Percentiles rank a stretch among this genome's conserved stretches.
Evolutionary conservation across 2,329 filamentous ascomycete genomes (phyloP).

Genomic region (Trichoderma sp.): DNA sequence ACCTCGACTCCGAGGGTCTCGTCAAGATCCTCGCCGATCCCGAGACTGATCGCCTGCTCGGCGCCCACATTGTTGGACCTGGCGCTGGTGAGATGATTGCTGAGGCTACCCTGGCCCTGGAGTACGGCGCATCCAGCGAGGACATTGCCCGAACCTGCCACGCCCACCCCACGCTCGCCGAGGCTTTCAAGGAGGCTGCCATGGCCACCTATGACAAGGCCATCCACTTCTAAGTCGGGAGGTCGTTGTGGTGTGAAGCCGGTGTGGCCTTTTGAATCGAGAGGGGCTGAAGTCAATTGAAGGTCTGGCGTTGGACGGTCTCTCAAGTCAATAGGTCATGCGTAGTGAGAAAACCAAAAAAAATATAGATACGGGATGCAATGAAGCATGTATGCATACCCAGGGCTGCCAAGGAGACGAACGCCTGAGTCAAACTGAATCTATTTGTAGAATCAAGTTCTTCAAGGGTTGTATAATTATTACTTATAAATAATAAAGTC

Average conservation of each 20-base stretch:
- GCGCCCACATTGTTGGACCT: constrained; percentile 93
- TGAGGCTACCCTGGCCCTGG: constrained; percentile 88
- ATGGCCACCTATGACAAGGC: constrained; percentile 96
- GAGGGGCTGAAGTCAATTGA: not conserved
- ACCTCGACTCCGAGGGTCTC: constrained; percentile 90
- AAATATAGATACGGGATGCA: constrained; percentile 9
- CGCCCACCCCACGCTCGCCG: constrained; percentile 90
- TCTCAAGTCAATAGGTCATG: not conserved
- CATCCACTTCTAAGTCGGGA: constrained; percentile 77
- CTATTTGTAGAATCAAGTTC: constrained; percentile 14
- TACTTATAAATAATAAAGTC: constrained; percentile 15
- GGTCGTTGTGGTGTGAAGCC: not conserved
- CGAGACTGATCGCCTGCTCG: constrained; percentile 92
- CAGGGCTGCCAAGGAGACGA: not conserved
- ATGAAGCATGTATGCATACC: constrained; percentile 2
- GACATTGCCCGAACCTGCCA: constrained; percentile 94
- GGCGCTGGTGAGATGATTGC: constrained; percentile 99
- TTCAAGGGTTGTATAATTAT: constrained; percentile 14
- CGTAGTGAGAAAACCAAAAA: constrained; percentile 7
- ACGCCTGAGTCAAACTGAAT: not conserved
- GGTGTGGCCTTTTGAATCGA: not conserved
- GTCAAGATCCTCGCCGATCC: constrained; percentile 97
- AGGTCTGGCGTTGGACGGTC: not conserved
- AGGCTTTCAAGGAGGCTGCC: constrained; percentile 99
- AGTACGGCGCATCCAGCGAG: constrained; percentile 94